Base-by-base conservation (phyloP, 495 filamentous ascomycete genomes). In the Chaetomium cochliodes region DNA sequence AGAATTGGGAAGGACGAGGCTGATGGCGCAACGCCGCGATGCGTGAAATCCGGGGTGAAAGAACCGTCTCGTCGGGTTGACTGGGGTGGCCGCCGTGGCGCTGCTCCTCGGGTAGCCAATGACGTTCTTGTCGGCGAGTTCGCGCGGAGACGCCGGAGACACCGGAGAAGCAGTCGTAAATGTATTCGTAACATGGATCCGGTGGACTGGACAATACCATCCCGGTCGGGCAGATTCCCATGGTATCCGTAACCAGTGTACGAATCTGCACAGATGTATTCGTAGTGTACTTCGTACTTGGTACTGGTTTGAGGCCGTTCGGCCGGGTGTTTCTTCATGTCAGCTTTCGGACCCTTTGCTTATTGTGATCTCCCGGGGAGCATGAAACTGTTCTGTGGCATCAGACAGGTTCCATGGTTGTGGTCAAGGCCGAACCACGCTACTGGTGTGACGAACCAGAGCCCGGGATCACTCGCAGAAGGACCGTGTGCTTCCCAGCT, bases 401-500 rank as follows among this genome's bases (percentile, higher is more conserved):
- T 26, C 49, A 16, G 49, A 18, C 49, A 8, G 23, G 58, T 60
- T 60, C 58, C 58, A 60, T 60, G 44, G 58, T 51, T 60, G 44
- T 51, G 58, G 59, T 62, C 23, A 6, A 42, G 42, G 12, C 59
- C 42, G 26, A 39, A 51, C 26, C 47, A 25, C 58, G 58, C 58
- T 41, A 50, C 58, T 26, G 46, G 46, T 39, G 58, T 51, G 58
- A 51, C 47, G 58, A 60, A 51, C 46, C 58, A 60, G 46, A 28
- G 16, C 44, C 47, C 30, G 37, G 20, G 16, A 42, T 47, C 30
- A 41, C 30, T 42, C 3, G 46, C 47, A 18, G 15, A 42, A 42
- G 47, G 30, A 28, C 30, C 39, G 42, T 47, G 46, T 52, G 58
- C n/a, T 54, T 54, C 42, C 63, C 63, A 60, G 63, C 39, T 54